Conservation (phyloP, 345 rosid genomes). For the Populus pruinosa region DNA sequence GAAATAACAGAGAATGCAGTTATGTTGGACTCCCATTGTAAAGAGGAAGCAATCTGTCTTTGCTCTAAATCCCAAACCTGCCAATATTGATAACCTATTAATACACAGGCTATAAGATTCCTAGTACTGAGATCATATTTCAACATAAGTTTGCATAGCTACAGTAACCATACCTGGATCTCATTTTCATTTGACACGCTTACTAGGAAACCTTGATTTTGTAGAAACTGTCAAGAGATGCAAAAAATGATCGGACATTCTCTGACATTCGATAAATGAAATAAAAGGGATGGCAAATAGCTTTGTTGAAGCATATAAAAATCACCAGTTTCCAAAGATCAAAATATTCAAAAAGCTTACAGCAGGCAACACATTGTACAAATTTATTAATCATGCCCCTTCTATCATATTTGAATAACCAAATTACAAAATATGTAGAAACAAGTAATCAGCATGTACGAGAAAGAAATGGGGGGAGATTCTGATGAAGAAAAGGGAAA, state of each 20-base stretch:
- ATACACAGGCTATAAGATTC: not conserved
- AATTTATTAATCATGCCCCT: not conserved
- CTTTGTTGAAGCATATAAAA: not conserved
- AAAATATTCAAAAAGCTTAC: not conserved
- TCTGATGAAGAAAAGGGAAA: not conserved
- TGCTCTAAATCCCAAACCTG: slow-evolving; percentile 34
- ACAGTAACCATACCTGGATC: slow-evolving; percentile 21
- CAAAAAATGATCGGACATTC: not conserved
- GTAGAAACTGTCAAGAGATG: slow-evolving; percentile 21
- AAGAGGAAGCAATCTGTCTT: slow-evolving; percentile 14
- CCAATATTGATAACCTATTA: not conserved
- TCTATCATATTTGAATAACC: not conserved
- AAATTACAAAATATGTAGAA: not conserved
- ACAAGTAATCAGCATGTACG: not conserved
- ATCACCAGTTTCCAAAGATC: not conserved
- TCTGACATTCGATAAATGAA: not conserved
- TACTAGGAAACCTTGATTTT: slow-evolving; percentile 27
- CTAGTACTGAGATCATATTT: not conserved
- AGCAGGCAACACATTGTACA: not conserved
- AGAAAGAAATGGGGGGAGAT: not conserved
- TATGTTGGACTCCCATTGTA: slow-evolving; percentile 28
- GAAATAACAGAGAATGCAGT: slow-evolving; percentile 27
- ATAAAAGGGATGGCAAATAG: not conserved
- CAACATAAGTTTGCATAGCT: not conserved
- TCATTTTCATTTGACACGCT: slow-evolving; percentile 24